Conservation (phyloP, 164 flowering plant genomes). For the Houttuynia cordata region DNA sequence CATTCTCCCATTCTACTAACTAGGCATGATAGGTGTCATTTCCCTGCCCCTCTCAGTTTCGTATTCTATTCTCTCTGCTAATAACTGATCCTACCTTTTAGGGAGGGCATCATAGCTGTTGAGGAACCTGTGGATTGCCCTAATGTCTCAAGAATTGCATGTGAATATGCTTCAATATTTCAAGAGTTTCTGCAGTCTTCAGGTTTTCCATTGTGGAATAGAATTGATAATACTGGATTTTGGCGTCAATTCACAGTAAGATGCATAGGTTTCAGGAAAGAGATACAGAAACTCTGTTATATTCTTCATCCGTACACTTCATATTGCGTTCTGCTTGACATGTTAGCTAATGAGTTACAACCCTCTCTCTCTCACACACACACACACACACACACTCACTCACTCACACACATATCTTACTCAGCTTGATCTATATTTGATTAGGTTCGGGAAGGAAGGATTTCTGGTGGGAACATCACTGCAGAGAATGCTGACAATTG, state of each 20-base stretch:
- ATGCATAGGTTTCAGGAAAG: neutral
- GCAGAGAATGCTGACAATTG: conserved; percentile 25
- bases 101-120: conserved; percentile 92
- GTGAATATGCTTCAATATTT: conserved; percentile 65
- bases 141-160: conserved; percentile 65
- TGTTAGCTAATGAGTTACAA: neutral
- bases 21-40: no score
- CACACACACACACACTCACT: neutral
- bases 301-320: neutral
- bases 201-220: conserved; percentile 70
- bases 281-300: neutral
- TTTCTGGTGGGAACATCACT: conserved; percentile 19
- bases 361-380: neutral
- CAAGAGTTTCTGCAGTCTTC: conserved; percentile 70
- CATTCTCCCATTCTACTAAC: no score
- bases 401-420: neutral
- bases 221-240: conserved; percentile 75
- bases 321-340: neutral
- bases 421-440: neutral
- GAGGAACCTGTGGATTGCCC: conserved; percentile 79
- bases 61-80: neutral
- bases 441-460: conserved; percentile 90
- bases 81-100: conserved; percentile 16
- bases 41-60: neutral
- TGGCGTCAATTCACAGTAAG: conserved; percentile 93